A percentile compares a stretch with the other conserved stretches of the same genome.
Conservation (phyloP, 140 eudicot species). For the Senecio squalidus region DNA sequence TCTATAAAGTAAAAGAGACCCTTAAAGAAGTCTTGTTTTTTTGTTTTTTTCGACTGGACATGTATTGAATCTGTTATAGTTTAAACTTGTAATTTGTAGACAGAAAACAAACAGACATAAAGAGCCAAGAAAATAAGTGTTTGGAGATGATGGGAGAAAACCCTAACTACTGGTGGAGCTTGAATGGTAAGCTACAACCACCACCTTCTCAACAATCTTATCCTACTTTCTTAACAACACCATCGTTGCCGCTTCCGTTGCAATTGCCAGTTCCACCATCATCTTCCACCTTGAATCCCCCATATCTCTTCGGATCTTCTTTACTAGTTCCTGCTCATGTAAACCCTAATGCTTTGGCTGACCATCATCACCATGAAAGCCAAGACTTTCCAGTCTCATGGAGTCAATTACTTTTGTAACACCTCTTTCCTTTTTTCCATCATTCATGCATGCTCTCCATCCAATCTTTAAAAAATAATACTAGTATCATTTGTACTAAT, state of each 20-base stretch:
- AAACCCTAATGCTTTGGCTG: constrained; percentile 25
- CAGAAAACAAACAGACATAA: constrained; percentile 14
- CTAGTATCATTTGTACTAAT: too few relatives aligned
- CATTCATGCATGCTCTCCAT: constrained; percentile 20
- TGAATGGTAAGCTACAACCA: constrained; percentile 59
- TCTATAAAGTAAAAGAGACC: constrained; percentile 30
- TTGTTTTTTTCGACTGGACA: constrained; percentile 20
- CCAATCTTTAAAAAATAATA: background rate
- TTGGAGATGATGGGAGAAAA: constrained; percentile 77
- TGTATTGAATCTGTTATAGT: constrained; percentile 31
- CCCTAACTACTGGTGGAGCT: constrained; percentile 76
- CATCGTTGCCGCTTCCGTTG: constrained; percentile 17
- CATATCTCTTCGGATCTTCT: constrained; percentile 46
- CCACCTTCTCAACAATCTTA: constrained; percentile 35
- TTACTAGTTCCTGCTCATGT: constrained; percentile 25
- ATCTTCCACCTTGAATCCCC: constrained; percentile 30
- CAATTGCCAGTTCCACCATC: constrained; percentile 14
- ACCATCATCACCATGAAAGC: constrained; percentile 36
- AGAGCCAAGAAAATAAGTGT: constrained; percentile 14
- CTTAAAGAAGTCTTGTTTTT: constrained; percentile 27
- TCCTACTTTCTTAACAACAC: constrained; percentile 29
- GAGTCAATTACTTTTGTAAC: constrained; percentile 84
- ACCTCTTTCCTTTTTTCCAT: constrained; percentile 11
- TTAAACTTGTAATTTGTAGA: constrained; percentile 2
- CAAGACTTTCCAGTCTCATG: constrained; percentile 81